Conservation (phyloP, 768 basidiomycete species). For the Butyriboletus loyo region DNA sequence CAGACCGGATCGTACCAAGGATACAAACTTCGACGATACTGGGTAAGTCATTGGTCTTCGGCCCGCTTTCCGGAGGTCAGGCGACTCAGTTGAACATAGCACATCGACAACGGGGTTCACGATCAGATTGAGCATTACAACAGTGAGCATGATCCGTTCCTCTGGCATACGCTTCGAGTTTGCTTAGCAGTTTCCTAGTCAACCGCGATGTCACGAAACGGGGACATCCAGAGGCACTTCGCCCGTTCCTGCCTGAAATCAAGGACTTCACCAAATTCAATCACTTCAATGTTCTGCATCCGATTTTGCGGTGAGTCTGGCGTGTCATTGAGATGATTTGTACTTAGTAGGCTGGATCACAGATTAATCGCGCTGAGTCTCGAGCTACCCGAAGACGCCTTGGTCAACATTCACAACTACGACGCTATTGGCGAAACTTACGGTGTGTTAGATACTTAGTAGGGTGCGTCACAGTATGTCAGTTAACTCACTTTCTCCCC, state of each 20-base stretch:
- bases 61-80: neutral
- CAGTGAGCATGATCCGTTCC: conserved; percentile 35
- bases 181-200: conserved; percentile 32
- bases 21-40: conserved; percentile 51
- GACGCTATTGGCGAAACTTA: conserved; percentile 41
- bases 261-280: conserved; percentile 48
- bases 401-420: conserved; percentile 48
- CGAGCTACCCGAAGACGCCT: conserved; percentile 51
- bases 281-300: conserved; percentile 50
- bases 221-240: conserved; percentile 46
- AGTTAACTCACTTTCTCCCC: neutral
- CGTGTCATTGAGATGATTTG: neutral
- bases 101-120: conserved; percentile 57
- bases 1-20: conserved; percentile 49
- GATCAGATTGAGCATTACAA: conserved; percentile 67
- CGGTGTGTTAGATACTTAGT: conserved; percentile 27
- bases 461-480: neutral
- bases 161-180: neutral
- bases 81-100: conserved; percentile 34
- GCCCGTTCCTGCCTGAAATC: conserved; percentile 53
- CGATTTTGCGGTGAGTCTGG: conserved; percentile 39
- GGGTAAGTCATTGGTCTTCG: conserved; percentile 31
- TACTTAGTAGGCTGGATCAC: neutral
- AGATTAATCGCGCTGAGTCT: conserved; percentile 52
- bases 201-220: conserved; percentile 47